Conservation (phyloP, 306 rosid species). For the Urtica urens region DNA sequence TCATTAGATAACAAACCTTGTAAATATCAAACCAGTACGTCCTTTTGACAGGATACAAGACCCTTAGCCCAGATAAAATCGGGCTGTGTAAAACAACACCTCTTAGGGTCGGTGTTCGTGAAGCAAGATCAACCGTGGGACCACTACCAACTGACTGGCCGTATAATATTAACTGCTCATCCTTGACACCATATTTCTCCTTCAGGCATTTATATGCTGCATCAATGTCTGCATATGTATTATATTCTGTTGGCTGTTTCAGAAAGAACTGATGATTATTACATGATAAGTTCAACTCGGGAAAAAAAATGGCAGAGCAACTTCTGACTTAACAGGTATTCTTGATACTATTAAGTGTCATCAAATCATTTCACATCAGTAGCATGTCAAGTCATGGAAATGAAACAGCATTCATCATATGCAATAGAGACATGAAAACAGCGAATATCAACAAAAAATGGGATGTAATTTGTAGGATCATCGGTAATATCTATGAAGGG, state of each 20-base stretch:
- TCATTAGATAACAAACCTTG: conserved; percentile 45
- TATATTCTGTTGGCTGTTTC: conserved; percentile 86
- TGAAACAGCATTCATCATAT: too few species aligned
- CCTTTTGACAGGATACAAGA: conserved; percentile 79
- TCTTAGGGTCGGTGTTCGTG: conserved; percentile 58
- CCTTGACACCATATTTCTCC: conserved; percentile 71
- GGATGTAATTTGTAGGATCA: too few species aligned
- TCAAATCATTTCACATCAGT: not conserved
- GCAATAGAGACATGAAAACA: too few species aligned
- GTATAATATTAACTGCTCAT: conserved; percentile 73
- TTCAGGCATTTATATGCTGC: conserved; percentile 83
- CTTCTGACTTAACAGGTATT: not conserved
- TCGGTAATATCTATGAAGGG: too few species aligned
- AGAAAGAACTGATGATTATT: conserved; percentile 27
- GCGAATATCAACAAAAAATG: too few species aligned
- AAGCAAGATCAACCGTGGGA: conserved; percentile 85
- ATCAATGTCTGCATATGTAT: conserved; percentile 87
- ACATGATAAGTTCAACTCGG: conserved; percentile 8
- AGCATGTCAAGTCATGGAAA: too few species aligned
- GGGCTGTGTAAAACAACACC: conserved; percentile 90
- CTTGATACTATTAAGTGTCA: too few species aligned
- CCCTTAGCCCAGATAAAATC: conserved; percentile 81
- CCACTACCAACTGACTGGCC: conserved; percentile 98
- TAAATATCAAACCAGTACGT: conserved; percentile 92
- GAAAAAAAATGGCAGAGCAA: not conserved